A percentile compares a stretch with the other conserved stretches of the same genome.
These are phyloP conservation scores for Yamadazyma triangularis DNA, from an alignment of 1,139 yeast genomes.

Conservation along the genomic window DNA sequence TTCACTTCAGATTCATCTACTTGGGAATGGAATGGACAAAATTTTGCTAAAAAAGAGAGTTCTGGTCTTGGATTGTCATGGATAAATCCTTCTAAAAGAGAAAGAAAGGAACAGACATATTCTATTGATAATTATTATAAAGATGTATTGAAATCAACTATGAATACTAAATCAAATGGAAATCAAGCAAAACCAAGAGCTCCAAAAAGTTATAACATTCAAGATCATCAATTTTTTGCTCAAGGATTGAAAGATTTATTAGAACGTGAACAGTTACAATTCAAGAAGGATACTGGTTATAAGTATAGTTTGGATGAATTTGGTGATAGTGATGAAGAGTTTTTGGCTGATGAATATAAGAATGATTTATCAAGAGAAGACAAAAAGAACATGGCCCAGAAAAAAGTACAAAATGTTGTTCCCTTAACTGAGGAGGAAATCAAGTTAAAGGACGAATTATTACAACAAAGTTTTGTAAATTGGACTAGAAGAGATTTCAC, in stretches of 20 bases:
- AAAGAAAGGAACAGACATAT: constrained; percentile 83
- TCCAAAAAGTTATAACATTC: constrained; percentile 68
- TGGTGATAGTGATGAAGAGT: constrained; percentile 54
- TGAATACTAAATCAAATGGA: constrained; percentile 15
- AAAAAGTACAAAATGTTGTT: constrained; percentile 60
- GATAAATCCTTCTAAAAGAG: constrained; percentile 89
- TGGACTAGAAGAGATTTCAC: constrained; percentile 92
- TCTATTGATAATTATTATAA: constrained; percentile 85
- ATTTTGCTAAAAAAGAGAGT: constrained; percentile 64
- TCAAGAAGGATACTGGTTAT: constrained; percentile 68
- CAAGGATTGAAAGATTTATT: constrained; percentile 58
- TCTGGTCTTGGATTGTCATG: constrained; percentile 51
- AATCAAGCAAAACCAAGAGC: constrained; percentile 46
- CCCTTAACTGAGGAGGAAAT: constrained; percentile 78
- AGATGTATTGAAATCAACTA: constrained; percentile 54
- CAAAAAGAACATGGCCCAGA: constrained; percentile 51
- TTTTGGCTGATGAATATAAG: constrained; percentile 46
- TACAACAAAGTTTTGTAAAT: constrained; percentile 63
- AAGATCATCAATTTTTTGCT: constrained; percentile 89
- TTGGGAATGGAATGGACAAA: constrained; percentile 96
- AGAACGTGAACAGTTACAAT: constrained; percentile 74
- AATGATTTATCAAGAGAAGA: constrained; percentile 37
- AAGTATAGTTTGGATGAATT: constrained; percentile 56
- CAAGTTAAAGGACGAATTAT: constrained; percentile 53
- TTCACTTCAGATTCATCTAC: constrained; percentile 85